Base-by-base conservation (phyloP, 2,329 filamentous ascomycete species). In the Fusarium tupiense region DNA sequence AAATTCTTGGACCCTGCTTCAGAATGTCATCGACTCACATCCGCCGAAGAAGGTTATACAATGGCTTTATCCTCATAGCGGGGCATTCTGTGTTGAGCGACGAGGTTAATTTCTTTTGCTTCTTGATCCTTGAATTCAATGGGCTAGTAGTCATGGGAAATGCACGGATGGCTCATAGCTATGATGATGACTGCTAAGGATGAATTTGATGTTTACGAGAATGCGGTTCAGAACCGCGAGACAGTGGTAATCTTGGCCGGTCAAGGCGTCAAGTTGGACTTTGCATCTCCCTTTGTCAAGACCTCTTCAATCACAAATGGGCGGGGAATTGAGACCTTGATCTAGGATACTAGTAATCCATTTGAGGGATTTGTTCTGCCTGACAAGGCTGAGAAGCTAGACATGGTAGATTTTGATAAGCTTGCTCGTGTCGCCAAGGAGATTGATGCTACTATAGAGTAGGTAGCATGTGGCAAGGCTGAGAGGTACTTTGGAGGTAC, bases 401-500 rank as follows among this genome's bases (percentile, higher is more conserved):
- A 5, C 6, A 20, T 13, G 29, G 8, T 50, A 6, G 47, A n/a
- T 22, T 33, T 10, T 50, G 47, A 3, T 6, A 5, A 7, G 10
- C 47, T 33, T 33, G 6, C 47, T 50, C 47, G 3, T 3, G 47
- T 50, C 14, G 47, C 29, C 47, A 50, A 50, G 47, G 47, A 33
- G 22, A n/a, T 49, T n/a, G 0, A 4, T 12, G 47, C 10, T 33
- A n/a, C 14, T 9, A n/a, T 50, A 3, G 29, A 50, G 47, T 50
- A 33, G 20, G 4, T n/a, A 4, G 26, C 4, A 11, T 11, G 6
- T 12, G 12, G 20, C 2, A 49, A n/a, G 20, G 13, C 46, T 31
- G 6, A 11, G 26, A 17, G 31, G 20, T 31, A 0, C 4, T 47
- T 4, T 2, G 14, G 24, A 46, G 24, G 5, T 46, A 26, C 1